Evolutionary conservation across 352 stramenopile genomes (phyloP).

Genomic region (Globisporangium spiculum): DNA sequence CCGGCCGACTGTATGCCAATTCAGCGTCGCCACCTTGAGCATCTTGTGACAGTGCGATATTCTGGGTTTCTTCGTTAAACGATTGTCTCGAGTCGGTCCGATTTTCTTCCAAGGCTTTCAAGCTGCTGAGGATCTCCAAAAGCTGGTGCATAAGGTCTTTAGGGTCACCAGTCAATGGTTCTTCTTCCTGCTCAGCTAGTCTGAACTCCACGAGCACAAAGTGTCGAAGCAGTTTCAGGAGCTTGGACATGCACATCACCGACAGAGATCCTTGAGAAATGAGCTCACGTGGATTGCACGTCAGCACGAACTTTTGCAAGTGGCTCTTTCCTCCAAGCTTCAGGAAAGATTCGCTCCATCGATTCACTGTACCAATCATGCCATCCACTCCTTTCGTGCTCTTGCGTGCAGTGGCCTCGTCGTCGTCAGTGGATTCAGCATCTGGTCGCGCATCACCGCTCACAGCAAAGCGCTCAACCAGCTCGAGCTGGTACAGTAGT

Average conservation of each 20-base stretch:
- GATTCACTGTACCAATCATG: constrained; percentile 40
- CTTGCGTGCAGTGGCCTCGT: neutral
- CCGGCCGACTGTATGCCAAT: constrained; percentile 32
- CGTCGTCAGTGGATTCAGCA: constrained; percentile 19
- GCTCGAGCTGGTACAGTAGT: constrained; percentile 64
- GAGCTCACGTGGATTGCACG: constrained; percentile 29
- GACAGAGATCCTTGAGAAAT: constrained; percentile 41
- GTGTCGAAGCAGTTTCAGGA: constrained; percentile 71
- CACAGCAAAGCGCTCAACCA: constrained; percentile 60
- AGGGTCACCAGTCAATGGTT: constrained; percentile 19
- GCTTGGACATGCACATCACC: constrained; percentile 64
- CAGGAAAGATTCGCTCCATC: constrained; percentile 65
- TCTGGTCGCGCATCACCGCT: constrained; percentile 26
- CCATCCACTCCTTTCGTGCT: constrained; percentile 20
- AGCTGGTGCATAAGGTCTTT: constrained; percentile 41
- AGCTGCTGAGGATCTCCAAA: constrained; percentile 34
- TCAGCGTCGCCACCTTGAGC: constrained; percentile 15
- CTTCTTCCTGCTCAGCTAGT: constrained; percentile 29
- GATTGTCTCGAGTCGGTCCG: neutral
- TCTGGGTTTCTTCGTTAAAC: no score
- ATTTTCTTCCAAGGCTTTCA: constrained; percentile 26
- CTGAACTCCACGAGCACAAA: constrained; percentile 56
- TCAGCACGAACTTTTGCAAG: constrained; percentile 54
- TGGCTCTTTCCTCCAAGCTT: constrained; percentile 56
- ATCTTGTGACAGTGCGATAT: neutral